These are phyloP conservation scores for Penicillium hordei DNA, from an alignment of 2,329 filamentous ascomycete genomes.

Conservation along the genomic window DNA sequence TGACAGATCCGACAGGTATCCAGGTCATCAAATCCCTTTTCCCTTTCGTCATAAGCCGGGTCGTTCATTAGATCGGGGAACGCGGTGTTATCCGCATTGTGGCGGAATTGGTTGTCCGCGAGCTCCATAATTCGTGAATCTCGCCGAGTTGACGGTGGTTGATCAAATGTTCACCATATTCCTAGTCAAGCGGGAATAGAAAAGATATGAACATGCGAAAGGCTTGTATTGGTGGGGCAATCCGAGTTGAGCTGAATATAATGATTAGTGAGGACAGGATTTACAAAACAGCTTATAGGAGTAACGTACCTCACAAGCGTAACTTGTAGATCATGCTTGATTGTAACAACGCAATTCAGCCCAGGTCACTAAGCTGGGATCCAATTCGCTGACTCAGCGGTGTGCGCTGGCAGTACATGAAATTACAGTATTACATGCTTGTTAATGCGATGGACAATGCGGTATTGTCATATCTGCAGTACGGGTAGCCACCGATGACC, in stretches of 20 bases:
- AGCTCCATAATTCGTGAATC: constrained; percentile 30
- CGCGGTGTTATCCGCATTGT: constrained; percentile 19
- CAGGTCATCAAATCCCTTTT: constrained; percentile 52
- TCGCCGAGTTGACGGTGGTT: constrained; percentile 21
- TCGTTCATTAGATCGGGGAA: constrained; percentile 60
- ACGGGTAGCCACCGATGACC: constrained; percentile 26
- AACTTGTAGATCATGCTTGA: neutral
- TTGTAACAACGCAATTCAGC: constrained; percentile 7
- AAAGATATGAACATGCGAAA: constrained; percentile 6
- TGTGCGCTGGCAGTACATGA: neutral
- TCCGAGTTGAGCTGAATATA: neutral
- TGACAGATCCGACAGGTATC: constrained; percentile 98
- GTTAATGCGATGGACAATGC: no score
- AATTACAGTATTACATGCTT: neutral
- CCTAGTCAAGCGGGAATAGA: constrained; percentile 4
- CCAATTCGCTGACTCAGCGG: constrained; percentile 12
- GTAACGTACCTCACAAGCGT: neutral
- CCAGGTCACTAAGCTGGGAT: constrained; percentile 1
- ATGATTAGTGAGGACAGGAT: neutral
- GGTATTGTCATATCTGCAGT: constrained; percentile 11
- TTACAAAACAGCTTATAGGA: neutral
- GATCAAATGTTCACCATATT: constrained; percentile 27
- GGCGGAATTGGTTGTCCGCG: constrained; percentile 21
- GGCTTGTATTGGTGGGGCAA: neutral
- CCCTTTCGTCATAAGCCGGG: constrained; percentile 47